A percentile compares a stretch with the other conserved stretches of the same genome.
Evolutionary conservation across 2,329 filamentous ascomycete genomes (phyloP).

Genomic region (Xylariaceae sp.): DNA sequence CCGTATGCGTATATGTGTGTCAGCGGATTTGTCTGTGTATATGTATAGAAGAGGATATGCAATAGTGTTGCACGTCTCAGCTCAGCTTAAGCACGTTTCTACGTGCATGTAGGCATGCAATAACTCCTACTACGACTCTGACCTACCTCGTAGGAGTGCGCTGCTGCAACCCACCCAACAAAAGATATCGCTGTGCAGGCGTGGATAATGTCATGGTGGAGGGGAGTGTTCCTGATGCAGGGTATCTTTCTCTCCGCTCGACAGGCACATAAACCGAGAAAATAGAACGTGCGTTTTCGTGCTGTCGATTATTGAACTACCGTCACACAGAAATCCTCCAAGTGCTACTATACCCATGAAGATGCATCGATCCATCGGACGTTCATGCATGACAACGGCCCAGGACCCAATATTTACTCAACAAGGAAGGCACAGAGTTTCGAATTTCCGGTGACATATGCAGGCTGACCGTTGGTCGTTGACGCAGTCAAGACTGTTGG

Average conservation of each 20-base stretch:
- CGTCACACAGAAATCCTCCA: conserved; percentile 17
- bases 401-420: conserved; percentile 4
- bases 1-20: conserved; percentile 10
- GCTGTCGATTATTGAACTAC: neutral
- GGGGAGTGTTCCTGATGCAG: neutral
- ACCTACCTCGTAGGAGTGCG: conserved; percentile 22
- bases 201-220: conserved; percentile 4
- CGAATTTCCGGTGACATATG: neutral
- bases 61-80: conserved; percentile 30
- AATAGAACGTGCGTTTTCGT: neutral
- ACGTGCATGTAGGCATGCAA: conserved; percentile 30
- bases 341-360: conserved; percentile 9
- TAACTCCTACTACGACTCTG: conserved; percentile 28
- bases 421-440: conserved; percentile 10
- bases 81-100: conserved; percentile 32
- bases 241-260: neutral
- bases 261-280: neutral
- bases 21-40: conserved; percentile 20
- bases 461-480: neutral
- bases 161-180: conserved; percentile 10
- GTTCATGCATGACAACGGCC: conserved; percentile 6
- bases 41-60: conserved; percentile 28
- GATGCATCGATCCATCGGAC: conserved; percentile 13
- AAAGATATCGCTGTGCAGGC: conserved; percentile 5
- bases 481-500: neutral